phyloP scores from a whole-genome alignment of 2,329 filamentous ascomycete genomes.

The Penicillium sp. region DNA sequence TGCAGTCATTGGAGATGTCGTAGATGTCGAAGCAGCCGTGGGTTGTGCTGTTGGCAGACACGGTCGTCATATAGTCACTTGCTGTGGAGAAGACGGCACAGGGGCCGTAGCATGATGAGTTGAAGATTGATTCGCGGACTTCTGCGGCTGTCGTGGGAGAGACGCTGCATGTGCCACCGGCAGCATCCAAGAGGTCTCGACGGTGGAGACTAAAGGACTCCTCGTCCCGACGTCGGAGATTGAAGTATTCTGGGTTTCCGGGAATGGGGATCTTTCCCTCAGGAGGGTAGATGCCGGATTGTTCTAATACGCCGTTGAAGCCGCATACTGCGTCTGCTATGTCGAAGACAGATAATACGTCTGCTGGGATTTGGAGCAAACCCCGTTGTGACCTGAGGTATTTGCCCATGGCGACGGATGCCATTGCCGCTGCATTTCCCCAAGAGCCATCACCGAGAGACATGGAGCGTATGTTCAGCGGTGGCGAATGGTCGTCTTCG shows the following conservation, averaged over 20 bases:
- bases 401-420: conserved; percentile 28
- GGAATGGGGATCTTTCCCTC: conserved; percentile 30
- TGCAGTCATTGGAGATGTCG: conserved; percentile 35
- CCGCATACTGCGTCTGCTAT: conserved; percentile 33
- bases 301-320: conserved; percentile 29
- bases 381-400: conserved; percentile 29
- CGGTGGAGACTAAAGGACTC: conserved; percentile 30
- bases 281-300: conserved; percentile 32
- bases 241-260: conserved; percentile 32
- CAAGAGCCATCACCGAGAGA: conserved; percentile 38
- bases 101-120: conserved; percentile 35
- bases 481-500: conserved; percentile 24
- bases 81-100: conserved; percentile 39
- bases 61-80: conserved; percentile 28
- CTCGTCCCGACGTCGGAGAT: conserved; percentile 21
- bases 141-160: conserved; percentile 24
- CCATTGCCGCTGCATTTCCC: conserved; percentile 37
- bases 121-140: conserved; percentile 31
- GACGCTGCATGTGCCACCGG: conserved; percentile 23
- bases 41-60: conserved; percentile 11
- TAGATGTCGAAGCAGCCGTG: conserved; percentile 34
- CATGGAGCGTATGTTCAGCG: conserved; percentile 34
- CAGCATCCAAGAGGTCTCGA: conserved; percentile 12
- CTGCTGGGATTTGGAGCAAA: conserved; percentile 26
- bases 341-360: conserved; percentile 30